These are phyloP conservation scores for Metroxylon sagu DNA, from an alignment of 176 grass and related monocot genomes.

Conservation along the genomic window DNA sequence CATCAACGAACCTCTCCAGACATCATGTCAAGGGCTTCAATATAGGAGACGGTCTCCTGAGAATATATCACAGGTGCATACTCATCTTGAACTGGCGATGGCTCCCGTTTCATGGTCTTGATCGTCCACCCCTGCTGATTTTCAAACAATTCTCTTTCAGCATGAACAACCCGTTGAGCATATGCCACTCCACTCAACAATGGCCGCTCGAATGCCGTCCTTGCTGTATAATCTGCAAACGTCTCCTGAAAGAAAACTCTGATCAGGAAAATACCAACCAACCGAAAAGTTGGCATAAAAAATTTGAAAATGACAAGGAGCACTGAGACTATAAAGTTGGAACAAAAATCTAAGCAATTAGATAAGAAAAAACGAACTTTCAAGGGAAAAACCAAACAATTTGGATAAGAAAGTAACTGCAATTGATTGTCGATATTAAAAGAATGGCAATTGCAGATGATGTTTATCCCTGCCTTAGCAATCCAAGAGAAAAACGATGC, in stretches of 20 bases:
- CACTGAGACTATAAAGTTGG: too few species aligned
- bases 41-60: conserved; percentile 92
- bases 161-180: conserved; percentile 70
- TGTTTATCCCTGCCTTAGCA: too few species aligned
- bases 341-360: too few species aligned
- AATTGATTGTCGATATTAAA: too few species aligned
- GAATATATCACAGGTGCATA: conserved; percentile 91
- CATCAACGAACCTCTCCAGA: conserved; percentile 29
- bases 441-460: too few species aligned
- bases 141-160: conserved; percentile 63
- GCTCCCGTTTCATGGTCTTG: conserved; percentile 87
- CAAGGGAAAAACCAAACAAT: too few species aligned
- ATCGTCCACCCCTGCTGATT: conserved; percentile 83
- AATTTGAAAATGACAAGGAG: too few species aligned
- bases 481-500: neutral
- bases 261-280: conserved; percentile 1
- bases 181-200: conserved; percentile 85
- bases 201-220: conserved; percentile 85
- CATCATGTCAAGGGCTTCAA: conserved; percentile 95
- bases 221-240: conserved; percentile 73
- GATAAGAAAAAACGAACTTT: too few species aligned
- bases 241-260: conserved; percentile 39
- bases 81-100: conserved; percentile 78
- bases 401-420: too few species aligned
- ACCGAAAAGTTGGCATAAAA: too few species aligned